Evolutionary conservation across 148 eudicot species (phyloP).

Genomic region (Fagopyrum homotropicum): DNA sequence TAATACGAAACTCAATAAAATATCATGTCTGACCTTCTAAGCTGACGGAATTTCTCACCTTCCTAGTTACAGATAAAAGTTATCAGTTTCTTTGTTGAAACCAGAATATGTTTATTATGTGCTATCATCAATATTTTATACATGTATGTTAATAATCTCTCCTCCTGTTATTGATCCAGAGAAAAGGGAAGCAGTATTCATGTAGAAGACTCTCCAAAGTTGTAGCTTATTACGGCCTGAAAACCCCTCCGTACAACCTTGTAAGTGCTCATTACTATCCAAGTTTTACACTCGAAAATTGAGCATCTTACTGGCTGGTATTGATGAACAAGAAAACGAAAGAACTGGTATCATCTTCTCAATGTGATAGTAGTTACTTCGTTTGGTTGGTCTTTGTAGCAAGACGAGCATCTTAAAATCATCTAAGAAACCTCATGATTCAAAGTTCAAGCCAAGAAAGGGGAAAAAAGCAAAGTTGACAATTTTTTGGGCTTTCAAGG

Average conservation of each 20-base stretch:
- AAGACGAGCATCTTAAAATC: not conserved
- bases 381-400: not conserved
- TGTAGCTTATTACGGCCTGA: constrained; percentile 68
- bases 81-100: not conserved
- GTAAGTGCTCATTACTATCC: constrained; percentile 36
- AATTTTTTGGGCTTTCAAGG: not conserved
- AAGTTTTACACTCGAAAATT: not conserved
- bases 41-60: not conserved
- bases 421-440: not conserved
- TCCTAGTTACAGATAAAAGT: not conserved
- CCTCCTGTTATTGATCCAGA: constrained; percentile 13
- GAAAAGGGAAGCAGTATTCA: constrained; percentile 23
- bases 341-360: not conserved
- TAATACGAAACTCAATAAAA: not conserved
- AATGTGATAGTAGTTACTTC: not conserved
- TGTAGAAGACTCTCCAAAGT: constrained; percentile 29
- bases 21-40: not conserved
- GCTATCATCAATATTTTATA: not conserved
- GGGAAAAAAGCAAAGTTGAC: not conserved
- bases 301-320: not conserved
- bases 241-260: constrained; percentile 70
- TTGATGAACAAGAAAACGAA: not conserved
- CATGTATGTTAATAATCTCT: not conserved
- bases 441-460: not conserved
- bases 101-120: not conserved